Percentiles rank a stretch among this genome's conserved stretches.
These are phyloP conservation scores for Kwoniella pini DNA, from an alignment of 768 basidiomycete species.

Conservation along the genomic window DNA sequence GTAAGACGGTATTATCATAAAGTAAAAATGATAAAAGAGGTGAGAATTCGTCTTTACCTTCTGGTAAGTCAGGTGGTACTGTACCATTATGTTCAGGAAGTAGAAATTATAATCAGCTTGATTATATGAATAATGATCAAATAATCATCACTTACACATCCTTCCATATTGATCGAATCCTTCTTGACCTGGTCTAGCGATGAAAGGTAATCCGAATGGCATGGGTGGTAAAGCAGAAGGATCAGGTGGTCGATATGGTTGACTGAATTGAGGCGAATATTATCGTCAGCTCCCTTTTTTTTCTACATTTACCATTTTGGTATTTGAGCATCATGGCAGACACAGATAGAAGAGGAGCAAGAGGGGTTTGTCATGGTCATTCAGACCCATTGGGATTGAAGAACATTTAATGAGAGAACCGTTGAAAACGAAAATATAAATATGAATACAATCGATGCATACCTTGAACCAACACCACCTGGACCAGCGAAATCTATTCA, in stretches of 20 bases:
- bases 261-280: constrained; percentile 16
- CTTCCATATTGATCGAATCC: constrained; percentile 49
- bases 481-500: constrained; percentile 50
- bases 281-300: constrained; percentile 12
- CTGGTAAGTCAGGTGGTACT: constrained; percentile 48
- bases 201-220: constrained; percentile 48
- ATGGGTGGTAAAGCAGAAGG: constrained; percentile 44
- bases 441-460: constrained; percentile 3
- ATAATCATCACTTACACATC: constrained; percentile 36
- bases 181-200: constrained; percentile 50
- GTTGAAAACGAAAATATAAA: neutral
- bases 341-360: neutral
- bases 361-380: no score
- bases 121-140: neutral
- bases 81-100: no score
- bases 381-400: no score
- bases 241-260: constrained; percentile 50
- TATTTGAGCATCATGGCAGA: no score
- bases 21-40: no score
- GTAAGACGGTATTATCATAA: no score
- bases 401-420: no score
- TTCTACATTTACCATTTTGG: no score
- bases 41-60: constrained; percentile 26
- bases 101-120: no score
- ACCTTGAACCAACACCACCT: constrained; percentile 45